These are phyloP conservation scores for Avicennia marina DNA, from an alignment of 257 asterid genomes.

Conservation along the genomic window DNA sequence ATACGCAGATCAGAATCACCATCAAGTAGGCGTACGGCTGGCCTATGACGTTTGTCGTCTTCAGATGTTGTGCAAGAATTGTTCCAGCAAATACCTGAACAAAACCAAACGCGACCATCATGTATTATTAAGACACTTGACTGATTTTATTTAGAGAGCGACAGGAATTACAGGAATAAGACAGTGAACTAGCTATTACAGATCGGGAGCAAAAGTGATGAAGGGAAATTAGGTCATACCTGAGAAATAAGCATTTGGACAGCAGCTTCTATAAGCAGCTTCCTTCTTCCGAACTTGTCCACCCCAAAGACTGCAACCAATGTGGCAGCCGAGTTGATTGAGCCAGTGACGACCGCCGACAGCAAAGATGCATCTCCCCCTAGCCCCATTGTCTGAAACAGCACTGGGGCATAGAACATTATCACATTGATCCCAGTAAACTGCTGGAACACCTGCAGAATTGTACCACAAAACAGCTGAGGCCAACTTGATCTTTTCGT, in stretches of 20 bases:
- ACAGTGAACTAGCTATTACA: too few relatives aligned
- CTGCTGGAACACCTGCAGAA: constrained; percentile 49
- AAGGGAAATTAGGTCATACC: too few relatives aligned
- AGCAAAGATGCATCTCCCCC: constrained; percentile 37
- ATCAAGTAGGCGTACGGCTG: too few relatives aligned
- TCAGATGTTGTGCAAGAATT: too few relatives aligned
- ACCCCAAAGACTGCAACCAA: constrained; percentile 34
- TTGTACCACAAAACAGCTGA: constrained; percentile 5
- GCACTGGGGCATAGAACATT: constrained; percentile 54
- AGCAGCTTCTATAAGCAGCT: constrained; percentile 35
- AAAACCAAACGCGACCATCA: too few relatives aligned
- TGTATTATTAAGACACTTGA: too few relatives aligned
- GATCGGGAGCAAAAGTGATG: too few relatives aligned
- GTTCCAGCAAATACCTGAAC: too few relatives aligned
- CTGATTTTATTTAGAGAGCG: too few relatives aligned
- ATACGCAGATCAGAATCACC: too few relatives aligned
- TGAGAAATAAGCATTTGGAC: constrained; percentile 42
- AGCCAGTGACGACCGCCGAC: constrained; percentile 47
- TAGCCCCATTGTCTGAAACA: constrained; percentile 48
- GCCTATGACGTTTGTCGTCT: too few relatives aligned
- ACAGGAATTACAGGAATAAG: too few relatives aligned
- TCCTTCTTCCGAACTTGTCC: constrained; percentile 37
- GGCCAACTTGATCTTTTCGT: constrained; percentile 26
- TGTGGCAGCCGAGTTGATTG: constrained; percentile 27
- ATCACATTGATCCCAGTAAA: constrained; percentile 51